phyloP scores from a whole-genome alignment of 2,329 filamentous ascomycete species.

The Cordyceps pruinosa region DNA sequence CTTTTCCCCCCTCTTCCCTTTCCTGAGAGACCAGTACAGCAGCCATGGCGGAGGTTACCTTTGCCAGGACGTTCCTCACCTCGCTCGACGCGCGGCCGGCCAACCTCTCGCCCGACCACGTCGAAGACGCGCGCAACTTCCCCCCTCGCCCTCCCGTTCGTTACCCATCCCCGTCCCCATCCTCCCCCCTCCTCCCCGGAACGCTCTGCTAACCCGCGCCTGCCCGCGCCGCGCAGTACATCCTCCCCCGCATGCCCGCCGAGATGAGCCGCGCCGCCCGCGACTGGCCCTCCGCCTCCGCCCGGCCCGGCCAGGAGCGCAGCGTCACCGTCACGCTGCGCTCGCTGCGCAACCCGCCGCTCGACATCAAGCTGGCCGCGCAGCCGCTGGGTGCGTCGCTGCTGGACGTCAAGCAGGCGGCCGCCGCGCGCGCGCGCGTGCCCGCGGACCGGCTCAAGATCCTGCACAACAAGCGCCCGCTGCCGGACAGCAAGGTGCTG shows the following conservation, averaged over 20 bases:
- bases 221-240: constrained; percentile 45
- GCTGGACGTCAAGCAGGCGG: constrained; percentile 67
- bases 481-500: constrained; percentile 68
- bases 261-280: constrained; percentile 41
- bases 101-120: constrained; percentile 83
- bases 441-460: constrained; percentile 77
- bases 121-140: constrained; percentile 76
- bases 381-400: constrained; percentile 64
- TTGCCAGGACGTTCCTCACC: constrained; percentile 76
- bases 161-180: constrained; percentile 1
- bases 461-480: constrained; percentile 80
- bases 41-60: constrained; percentile 73
- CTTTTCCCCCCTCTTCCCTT: background rate
- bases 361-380: constrained; percentile 59
- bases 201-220: background rate
- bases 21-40: background rate
- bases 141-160: constrained; percentile 68
- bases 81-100: constrained; percentile 70
- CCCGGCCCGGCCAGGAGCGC: constrained; percentile 46
- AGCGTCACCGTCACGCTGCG: constrained; percentile 57
- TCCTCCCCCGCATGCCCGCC: constrained; percentile 60
- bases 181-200: background rate
- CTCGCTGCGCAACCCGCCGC: constrained; percentile 67
- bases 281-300: constrained; percentile 26
- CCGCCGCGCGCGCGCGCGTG: constrained; percentile 57